phyloP scores from a whole-genome alignment of 305 asterid genomes.

The Lippia alba region DNA sequence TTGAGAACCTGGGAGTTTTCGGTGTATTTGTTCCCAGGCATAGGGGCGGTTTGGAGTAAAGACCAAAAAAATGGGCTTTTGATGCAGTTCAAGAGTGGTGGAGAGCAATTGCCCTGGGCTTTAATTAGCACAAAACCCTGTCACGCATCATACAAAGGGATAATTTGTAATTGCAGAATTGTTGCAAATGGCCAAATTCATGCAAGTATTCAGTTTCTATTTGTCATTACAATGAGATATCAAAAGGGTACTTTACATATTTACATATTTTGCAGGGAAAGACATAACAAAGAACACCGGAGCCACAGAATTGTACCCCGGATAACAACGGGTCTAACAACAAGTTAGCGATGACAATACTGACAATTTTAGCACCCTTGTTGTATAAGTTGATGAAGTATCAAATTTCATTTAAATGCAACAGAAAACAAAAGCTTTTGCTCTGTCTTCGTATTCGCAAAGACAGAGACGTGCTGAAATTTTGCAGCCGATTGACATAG shows the following conservation, averaged over 20 bases:
- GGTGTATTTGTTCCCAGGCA: conserved; percentile 91
- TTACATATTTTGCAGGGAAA: conserved; percentile 41
- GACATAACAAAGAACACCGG: conserved; percentile 52
- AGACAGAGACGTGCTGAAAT: conserved; percentile 11
- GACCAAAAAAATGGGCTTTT: conserved; percentile 47
- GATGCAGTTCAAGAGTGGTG: conserved; percentile 45
- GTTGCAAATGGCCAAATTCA: conserved; percentile 32
- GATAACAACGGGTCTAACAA: conserved; percentile 49
- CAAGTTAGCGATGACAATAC: not conserved
- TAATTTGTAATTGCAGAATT: conserved; percentile 34
- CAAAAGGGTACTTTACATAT: conserved; percentile 28
- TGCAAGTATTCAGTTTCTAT: not conserved
- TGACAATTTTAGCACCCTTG: conserved; percentile 26
- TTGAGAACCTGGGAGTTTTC: conserved; percentile 49
- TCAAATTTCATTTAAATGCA: conserved; percentile 38
- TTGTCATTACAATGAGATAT: conserved; percentile 7
- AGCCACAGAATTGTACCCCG: conserved; percentile 51
- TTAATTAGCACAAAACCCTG: conserved; percentile 41
- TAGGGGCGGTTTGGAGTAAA: conserved; percentile 46
- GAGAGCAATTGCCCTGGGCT: conserved; percentile 71
- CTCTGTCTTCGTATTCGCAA: not conserved
- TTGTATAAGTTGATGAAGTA: conserved; percentile 30
- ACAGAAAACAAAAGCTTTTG: conserved; percentile 9
- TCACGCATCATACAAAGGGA: conserved; percentile 25
- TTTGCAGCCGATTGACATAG: conserved; percentile 30